Percentiles rank a stretch among this genome's conserved stretches.
phyloP scores from a whole-genome alignment of 495 filamentous ascomycete species.

The Arthonia radiata region DNA sequence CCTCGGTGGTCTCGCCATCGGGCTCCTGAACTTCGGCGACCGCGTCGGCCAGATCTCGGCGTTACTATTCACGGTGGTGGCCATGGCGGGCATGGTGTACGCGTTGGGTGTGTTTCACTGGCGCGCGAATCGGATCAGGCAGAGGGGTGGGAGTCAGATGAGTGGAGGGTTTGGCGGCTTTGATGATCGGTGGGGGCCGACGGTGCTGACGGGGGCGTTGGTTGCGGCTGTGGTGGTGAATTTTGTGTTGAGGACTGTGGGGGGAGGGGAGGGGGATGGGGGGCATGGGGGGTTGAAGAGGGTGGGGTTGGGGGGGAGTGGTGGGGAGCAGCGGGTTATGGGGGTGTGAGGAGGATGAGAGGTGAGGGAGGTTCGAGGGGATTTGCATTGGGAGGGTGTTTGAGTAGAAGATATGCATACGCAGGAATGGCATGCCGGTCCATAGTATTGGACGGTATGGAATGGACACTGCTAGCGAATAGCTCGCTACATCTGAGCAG shows the following conservation, averaged over 20 bases:
- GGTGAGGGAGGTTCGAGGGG: too few relatives aligned
- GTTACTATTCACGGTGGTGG: slow-evolving; percentile 78
- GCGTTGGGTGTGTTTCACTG: slow-evolving; percentile 90
- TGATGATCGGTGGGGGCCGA: slow-evolving; percentile 85
- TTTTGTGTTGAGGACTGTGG: slow-evolving; percentile 54
- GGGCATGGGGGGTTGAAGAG: too few relatives aligned
- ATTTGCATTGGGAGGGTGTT: too few relatives aligned
- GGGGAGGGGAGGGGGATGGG: background rate
- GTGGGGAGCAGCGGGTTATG: too few relatives aligned
- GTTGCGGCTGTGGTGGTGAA: slow-evolving; percentile 76
- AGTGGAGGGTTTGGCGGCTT: slow-evolving; percentile 62
- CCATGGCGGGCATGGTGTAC: slow-evolving; percentile 89
- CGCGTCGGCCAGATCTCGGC: slow-evolving; percentile 75
- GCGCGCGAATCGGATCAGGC: slow-evolving; percentile 77
- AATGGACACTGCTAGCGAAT: too few relatives aligned
- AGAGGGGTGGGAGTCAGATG: slow-evolving; percentile 62
- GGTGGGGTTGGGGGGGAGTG: too few relatives aligned
- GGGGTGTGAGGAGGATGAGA: too few relatives aligned
- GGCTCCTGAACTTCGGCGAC: slow-evolving; percentile 96
- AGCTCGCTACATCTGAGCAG: too few relatives aligned
- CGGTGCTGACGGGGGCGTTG: slow-evolving; percentile 61
- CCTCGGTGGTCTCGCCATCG: slow-evolving; percentile 80
- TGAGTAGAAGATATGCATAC: too few relatives aligned
- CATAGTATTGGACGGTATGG: too few relatives aligned
- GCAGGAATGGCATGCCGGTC: too few relatives aligned